Conservation (phyloP, 345 rosid species). For the Camelina sativa region DNA sequence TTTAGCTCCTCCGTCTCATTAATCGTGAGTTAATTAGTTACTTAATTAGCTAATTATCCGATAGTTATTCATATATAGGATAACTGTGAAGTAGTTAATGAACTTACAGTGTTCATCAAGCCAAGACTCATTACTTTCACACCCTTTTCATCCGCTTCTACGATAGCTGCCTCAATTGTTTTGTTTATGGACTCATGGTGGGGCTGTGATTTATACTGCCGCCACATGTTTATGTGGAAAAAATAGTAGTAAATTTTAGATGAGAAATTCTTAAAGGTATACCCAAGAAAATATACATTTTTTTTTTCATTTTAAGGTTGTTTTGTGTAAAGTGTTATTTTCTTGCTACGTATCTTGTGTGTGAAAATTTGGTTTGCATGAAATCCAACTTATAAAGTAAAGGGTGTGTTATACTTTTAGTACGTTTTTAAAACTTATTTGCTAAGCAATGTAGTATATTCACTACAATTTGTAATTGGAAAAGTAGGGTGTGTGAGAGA, state of each 20-base stretch:
- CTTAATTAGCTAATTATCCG: too few species aligned
- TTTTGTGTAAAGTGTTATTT: too few species aligned
- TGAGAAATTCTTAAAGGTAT: neutral
- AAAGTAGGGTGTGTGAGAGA: too few species aligned
- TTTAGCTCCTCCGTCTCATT: slow-evolving; percentile 43
- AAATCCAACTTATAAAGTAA: too few species aligned
- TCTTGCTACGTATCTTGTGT: too few species aligned
- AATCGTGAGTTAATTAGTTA: slow-evolving; percentile 7
- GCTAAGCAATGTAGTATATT: too few species aligned
- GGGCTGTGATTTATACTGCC: slow-evolving; percentile 49
- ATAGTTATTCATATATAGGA: neutral
- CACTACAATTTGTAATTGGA: too few species aligned
- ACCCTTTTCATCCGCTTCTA: slow-evolving; percentile 59
- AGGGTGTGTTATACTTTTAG: too few species aligned
- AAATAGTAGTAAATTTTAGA: slow-evolving; percentile 1
- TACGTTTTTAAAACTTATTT: too few species aligned
- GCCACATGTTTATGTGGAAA: slow-evolving; percentile 3
- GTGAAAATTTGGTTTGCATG: too few species aligned
- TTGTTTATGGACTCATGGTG: slow-evolving; percentile 52
- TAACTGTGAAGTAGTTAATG: neutral
- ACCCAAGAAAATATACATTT: too few species aligned
- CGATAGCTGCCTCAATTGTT: slow-evolving; percentile 56
- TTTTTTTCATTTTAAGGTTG: too few species aligned
- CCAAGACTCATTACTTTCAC: slow-evolving; percentile 65
- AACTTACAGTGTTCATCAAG: slow-evolving; percentile 58